phyloP scores from a whole-genome alignment of 768 basidiomycete species.

The Gelatoporia subvermispora region DNA sequence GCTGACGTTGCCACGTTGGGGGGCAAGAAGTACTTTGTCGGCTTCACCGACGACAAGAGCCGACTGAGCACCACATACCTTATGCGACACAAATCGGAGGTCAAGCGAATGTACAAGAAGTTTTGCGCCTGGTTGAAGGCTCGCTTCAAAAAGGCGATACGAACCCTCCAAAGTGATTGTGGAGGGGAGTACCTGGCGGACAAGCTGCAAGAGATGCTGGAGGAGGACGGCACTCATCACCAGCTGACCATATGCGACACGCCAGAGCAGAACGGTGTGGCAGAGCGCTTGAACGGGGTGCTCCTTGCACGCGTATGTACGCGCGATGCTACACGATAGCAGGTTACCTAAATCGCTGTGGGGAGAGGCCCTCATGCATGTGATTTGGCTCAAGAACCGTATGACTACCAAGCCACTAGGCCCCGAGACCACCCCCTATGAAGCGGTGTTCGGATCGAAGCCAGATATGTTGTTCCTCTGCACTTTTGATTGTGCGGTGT shows the following conservation, averaged over 20 bases:
- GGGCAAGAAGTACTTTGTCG: constrained; percentile 16
- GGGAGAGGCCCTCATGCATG: constrained; percentile 24
- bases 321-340: constrained; percentile 21
- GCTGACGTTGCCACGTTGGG: constrained; percentile 25
- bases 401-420: constrained; percentile 9
- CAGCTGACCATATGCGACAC: constrained; percentile 38
- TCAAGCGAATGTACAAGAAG: constrained; percentile 25
- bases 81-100: constrained; percentile 30
- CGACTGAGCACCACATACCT: constrained; percentile 23
- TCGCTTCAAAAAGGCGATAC: constrained; percentile 27
- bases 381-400: constrained; percentile 17
- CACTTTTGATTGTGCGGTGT: constrained; percentile 9
- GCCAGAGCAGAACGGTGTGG: constrained; percentile 40
- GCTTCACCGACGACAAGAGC: constrained; percentile 27
- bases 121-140: constrained; percentile 31
- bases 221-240: constrained; percentile 32
- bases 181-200: constrained; percentile 29
- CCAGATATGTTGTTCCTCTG: constrained; percentile 13
- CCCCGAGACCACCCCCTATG: constrained; percentile 15
- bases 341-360: constrained; percentile 21
- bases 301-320: constrained; percentile 15
- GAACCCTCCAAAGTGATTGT: constrained; percentile 33
- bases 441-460: constrained; percentile 10
- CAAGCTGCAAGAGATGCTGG: constrained; percentile 28
- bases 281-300: constrained; percentile 27